These are phyloP conservation scores for Massariosphaeria phaeospora DNA, from an alignment of 495 filamentous ascomycete species.

Conservation along the genomic window DNA sequence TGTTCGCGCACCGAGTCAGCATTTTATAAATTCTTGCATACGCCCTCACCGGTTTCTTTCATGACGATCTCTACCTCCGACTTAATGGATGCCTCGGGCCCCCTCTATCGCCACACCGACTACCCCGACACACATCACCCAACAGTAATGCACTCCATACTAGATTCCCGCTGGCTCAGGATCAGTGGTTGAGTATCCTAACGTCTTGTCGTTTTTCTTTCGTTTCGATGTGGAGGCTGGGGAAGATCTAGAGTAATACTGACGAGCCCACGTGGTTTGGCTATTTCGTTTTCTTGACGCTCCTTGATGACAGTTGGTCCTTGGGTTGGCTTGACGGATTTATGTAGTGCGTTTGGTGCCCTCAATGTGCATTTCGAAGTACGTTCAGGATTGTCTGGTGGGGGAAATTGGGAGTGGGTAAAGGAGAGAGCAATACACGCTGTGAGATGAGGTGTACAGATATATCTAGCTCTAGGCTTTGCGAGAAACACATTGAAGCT, in stretches of 20 bases:
- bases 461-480: neutral
- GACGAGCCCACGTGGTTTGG: constrained; percentile 18
- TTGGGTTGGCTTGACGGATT: neutral
- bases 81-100: neutral
- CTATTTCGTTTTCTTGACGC: constrained; percentile 10
- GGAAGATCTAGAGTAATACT: constrained; percentile 14
- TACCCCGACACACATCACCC: constrained; percentile 1
- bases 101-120: neutral
- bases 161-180: constrained; percentile 24
- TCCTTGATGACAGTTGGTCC: constrained; percentile 18
- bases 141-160: constrained; percentile 4
- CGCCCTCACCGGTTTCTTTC: constrained; percentile 24
- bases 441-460: constrained; percentile 5
- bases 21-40: constrained; percentile 20
- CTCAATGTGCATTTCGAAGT: constrained; percentile 3
- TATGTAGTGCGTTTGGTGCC: constrained; percentile 1
- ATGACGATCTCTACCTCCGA: constrained; percentile 9
- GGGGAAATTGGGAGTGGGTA: neutral
- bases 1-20: constrained; percentile 18
- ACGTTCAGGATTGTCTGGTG: neutral
- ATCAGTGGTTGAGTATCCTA: neutral
- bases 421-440: too few relatives aligned
- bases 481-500: constrained; percentile 6
- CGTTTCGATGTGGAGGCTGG: neutral
- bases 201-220: constrained; percentile 12